phyloP scores from a whole-genome alignment of 352 stramenopile species.

The Globisporangium apiculatum region DNA sequence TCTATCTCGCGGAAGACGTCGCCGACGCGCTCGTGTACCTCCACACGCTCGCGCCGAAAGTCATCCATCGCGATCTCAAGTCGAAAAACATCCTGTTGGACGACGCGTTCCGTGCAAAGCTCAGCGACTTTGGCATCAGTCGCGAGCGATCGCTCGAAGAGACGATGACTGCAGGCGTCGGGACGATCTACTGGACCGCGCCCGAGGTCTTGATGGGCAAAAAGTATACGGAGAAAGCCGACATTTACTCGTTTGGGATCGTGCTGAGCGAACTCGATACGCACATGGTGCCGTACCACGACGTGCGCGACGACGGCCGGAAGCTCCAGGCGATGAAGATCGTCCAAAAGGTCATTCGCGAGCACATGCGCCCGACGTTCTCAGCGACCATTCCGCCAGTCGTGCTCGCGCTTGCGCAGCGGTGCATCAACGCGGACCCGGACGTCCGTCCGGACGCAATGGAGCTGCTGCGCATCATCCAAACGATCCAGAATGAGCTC shows the following conservation, averaged over 20 bases:
- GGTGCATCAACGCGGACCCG: slow-evolving; percentile 65
- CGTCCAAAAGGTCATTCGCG: slow-evolving; percentile 73
- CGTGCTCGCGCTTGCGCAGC: slow-evolving; percentile 50
- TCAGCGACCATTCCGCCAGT: slow-evolving; percentile 35
- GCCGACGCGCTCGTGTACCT: slow-evolving; percentile 67
- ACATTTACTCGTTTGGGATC: slow-evolving; percentile 83
- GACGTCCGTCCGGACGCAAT: slow-evolving; percentile 53
- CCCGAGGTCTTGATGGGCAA: slow-evolving; percentile 76
- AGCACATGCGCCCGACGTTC: slow-evolving; percentile 64
- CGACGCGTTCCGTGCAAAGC: slow-evolving; percentile 49
- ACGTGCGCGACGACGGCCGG: slow-evolving; percentile 65
- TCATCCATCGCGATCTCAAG: slow-evolving; percentile 80
- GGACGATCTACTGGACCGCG: slow-evolving; percentile 82
- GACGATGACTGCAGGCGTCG: slow-evolving; percentile 77
- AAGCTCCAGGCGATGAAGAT: slow-evolving; percentile 83
- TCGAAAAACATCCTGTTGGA: slow-evolving; percentile 76
- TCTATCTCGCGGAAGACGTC: slow-evolving; percentile 66
- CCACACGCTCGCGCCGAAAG: slow-evolving; percentile 59
- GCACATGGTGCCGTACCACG: slow-evolving; percentile 70
- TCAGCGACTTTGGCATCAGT: slow-evolving; percentile 77
- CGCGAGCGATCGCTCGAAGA: slow-evolving; percentile 68
- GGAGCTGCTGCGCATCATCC: slow-evolving; percentile 66
- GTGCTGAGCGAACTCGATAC: slow-evolving; percentile 79
- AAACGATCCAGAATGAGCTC: slow-evolving; percentile 46
- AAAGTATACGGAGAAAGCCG: slow-evolving; percentile 81